These are phyloP conservation scores for Suhomyces vadensis DNA, from an alignment of 805 yeast species.

Conservation along the genomic window DNA sequence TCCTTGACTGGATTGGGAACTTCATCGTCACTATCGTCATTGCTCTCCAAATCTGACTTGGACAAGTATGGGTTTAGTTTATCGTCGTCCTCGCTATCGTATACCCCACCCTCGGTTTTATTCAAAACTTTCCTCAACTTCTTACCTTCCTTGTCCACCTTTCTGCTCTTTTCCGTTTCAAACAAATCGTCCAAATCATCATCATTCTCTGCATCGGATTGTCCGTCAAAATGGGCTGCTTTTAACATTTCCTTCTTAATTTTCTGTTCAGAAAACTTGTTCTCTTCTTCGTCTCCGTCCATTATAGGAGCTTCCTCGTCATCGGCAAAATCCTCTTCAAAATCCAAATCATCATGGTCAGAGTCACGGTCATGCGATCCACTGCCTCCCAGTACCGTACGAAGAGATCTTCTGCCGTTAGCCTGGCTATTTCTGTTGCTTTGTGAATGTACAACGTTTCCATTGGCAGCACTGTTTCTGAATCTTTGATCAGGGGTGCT, in stretches of 20 bases:
- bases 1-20: constrained; percentile 27
- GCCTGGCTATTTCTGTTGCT: neutral
- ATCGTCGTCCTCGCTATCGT: constrained; percentile 75
- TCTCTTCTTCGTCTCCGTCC: constrained; percentile 95
- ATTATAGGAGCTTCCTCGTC: constrained; percentile 98
- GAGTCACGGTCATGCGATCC: constrained; percentile 57
- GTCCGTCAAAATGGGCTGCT: constrained; percentile 75
- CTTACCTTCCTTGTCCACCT: constrained; percentile 88
- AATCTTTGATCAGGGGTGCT: constrained; percentile 51
- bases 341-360: constrained; percentile 90
- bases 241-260: constrained; percentile 82
- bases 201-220: constrained; percentile 54
- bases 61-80: constrained; percentile 72
- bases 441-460: constrained; percentile 10
- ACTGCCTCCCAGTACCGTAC: constrained; percentile 46
- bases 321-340: constrained; percentile 95
- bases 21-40: constrained; percentile 54
- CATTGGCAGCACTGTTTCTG: constrained; percentile 24
- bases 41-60: constrained; percentile 57
- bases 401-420: constrained; percentile 22
- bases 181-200: constrained; percentile 72
- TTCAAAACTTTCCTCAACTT: constrained; percentile 79
- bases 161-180: constrained; percentile 58
- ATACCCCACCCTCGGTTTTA: constrained; percentile 84
- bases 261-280: constrained; percentile 81